Evolutionary conservation across 1,139 yeast species (phyloP), one percentile per base, ranked within the genome.

Genomic region (Geotrichum europaeum): DNA sequence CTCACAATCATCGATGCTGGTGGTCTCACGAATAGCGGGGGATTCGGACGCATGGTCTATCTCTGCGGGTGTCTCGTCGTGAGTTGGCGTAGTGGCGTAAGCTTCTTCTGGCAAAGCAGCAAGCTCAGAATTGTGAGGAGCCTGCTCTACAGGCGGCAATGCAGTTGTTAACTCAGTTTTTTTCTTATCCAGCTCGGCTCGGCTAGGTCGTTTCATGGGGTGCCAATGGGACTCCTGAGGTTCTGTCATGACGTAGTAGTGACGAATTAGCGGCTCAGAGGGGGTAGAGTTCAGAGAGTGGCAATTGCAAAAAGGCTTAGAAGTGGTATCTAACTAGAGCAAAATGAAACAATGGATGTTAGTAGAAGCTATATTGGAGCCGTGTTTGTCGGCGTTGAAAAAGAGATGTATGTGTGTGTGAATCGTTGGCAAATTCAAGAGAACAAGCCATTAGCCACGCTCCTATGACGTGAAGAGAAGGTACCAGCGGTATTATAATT

Each of bases 181-280:
- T 40, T 40, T 40, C 47, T 30, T 25, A 15, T 49, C 24, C 22
- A 55, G 13, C 13, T 55, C 58, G 22, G 51, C 22, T 20, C 20
- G 49, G 43, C 54, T 53, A 4, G 60, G 60, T 18, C 60, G 60
- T 28, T 47, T 34, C 40, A 50, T 40, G 20, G 60, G 60, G 43
- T 57, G 51, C 60, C 60, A 57, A 30, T 57, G 56, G 20, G 49
- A 34, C 22, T 57, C 57, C 7, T 57, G 36, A 18, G 34, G 18
- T 18, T 53, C 52, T 49, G 50, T 36, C 60, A 57, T 57, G 22
- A 10, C 20, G 47, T 40, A 9, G 47, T 40, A 40, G 20, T 40
- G 18, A n/a, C 20, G 10, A n/a, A n/a, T 15, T 32, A 30, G 22
- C 30, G 15, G 13, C 6, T 25, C 36, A 12, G 20, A 15, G 12